Evolutionary conservation across 345 rosid species (phyloP).

Genomic region (Arabidopsis suecica): DNA sequence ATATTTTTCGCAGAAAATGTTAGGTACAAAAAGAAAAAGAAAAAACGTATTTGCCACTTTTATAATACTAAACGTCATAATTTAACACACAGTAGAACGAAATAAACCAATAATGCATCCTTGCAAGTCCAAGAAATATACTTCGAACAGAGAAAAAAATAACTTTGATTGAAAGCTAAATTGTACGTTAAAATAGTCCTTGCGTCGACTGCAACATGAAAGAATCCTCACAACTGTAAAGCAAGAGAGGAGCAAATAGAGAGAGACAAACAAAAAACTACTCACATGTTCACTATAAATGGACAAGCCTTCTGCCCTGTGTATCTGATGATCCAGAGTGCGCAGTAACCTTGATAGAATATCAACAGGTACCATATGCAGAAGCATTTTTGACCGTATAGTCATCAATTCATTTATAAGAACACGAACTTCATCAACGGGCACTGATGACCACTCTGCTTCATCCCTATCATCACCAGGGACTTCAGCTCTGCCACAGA

Average conservation of each 20-base stretch:
- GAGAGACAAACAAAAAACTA: constrained; percentile 46
- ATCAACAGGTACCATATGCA: constrained; percentile 88
- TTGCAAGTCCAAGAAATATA: constrained; percentile 28
- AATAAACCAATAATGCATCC: constrained; percentile 8
- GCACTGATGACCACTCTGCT: constrained; percentile 78
- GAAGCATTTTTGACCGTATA: constrained; percentile 75
- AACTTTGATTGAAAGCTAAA: constrained; percentile 8
- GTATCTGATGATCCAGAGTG: constrained; percentile 94
- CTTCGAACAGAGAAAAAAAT: constrained; percentile 14
- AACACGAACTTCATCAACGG: constrained; percentile 68
- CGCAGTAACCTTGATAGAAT: constrained; percentile 69
- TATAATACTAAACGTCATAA: constrained; percentile 2
- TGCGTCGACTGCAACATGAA: constrained; percentile 27
- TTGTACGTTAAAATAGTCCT: constrained; percentile 15
- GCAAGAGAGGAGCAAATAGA: constrained; percentile 16
- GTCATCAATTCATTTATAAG: constrained; percentile 84
- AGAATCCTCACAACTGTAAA: not conserved
- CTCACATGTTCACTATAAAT: constrained; percentile 67
- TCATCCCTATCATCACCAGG: constrained; percentile 85
- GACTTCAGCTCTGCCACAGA: constrained; percentile 83
- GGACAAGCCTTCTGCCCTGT: constrained; percentile 95
- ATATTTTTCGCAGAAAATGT: constrained; percentile 32
- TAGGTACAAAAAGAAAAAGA: constrained; percentile 19
- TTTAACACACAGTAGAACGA: constrained; percentile 6
- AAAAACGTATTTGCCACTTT: constrained; percentile 8